Percentiles rank a stretch among this genome's conserved stretches.
phyloP scores from a whole-genome alignment of 2,329 filamentous ascomycete genomes.

The Calonectria ilicicola region DNA sequence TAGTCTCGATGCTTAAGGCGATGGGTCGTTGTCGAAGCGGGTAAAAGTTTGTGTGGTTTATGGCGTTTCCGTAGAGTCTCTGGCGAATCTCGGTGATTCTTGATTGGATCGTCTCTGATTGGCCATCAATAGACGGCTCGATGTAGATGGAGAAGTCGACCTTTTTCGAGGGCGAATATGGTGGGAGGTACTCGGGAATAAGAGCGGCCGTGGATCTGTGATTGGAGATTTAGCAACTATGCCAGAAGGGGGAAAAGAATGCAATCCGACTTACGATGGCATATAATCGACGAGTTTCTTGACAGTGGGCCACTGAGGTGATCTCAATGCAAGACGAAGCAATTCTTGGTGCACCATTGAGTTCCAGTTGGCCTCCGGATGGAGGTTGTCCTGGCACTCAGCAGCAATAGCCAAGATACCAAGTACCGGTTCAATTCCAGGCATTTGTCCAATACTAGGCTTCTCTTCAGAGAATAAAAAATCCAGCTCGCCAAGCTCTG shows the following conservation, averaged over 20 bases:
- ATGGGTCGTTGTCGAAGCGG: slow-evolving; percentile 17
- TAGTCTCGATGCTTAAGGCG: slow-evolving; percentile 22
- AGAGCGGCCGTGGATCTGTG: slow-evolving; percentile 18
- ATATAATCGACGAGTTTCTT: background rate
- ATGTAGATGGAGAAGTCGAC: slow-evolving; percentile 30
- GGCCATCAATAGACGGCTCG: background rate
- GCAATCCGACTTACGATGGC: background rate
- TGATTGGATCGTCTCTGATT: background rate
- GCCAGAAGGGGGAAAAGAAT: too few relatives aligned
- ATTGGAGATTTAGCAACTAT: background rate
- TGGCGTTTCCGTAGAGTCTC: background rate
- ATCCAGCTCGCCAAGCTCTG: background rate
- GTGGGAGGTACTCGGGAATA: slow-evolving; percentile 1
- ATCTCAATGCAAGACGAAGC: background rate
- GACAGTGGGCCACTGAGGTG: background rate
- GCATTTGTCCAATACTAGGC: background rate
- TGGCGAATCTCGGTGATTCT: background rate
- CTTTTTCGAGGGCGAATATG: background rate
- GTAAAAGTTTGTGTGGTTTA: slow-evolving; percentile 11
- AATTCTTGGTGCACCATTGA: slow-evolving; percentile 1
- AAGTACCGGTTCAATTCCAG: background rate
- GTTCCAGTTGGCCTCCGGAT: background rate
- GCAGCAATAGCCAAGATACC: background rate
- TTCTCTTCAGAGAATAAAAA: background rate
- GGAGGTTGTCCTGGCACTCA: background rate